Conservation (phyloP, 257 asterid genomes). For the Scutellaria barbata region DNA sequence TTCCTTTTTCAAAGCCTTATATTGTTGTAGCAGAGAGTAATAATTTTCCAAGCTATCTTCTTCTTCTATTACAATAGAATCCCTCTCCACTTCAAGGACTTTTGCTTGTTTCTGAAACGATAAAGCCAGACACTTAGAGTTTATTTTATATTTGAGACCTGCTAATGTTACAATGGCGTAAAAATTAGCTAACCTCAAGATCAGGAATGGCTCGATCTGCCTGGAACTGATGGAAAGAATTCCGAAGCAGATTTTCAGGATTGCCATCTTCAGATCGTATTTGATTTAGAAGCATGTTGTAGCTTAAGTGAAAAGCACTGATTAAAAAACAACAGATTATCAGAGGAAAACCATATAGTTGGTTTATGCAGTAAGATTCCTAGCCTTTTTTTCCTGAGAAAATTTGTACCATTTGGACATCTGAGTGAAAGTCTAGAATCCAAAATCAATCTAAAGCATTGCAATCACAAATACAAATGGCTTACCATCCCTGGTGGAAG, state of each 20-base stretch:
- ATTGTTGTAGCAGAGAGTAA: slow-evolving; percentile 83
- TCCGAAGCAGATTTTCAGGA: slow-evolving; percentile 92
- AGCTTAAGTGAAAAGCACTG: slow-evolving; percentile 99
- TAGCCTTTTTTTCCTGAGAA: not conserved
- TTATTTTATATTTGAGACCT: slow-evolving; percentile 12
- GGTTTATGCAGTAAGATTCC: slow-evolving; percentile 20
- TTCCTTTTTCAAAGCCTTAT: slow-evolving; percentile 74
- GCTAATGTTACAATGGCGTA: slow-evolving; percentile 18
- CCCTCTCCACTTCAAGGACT: slow-evolving; percentile 75
- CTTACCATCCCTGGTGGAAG: slow-evolving; percentile 16
- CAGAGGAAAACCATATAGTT: slow-evolving; percentile 6
- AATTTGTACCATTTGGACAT: slow-evolving; percentile 20
- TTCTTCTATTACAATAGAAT: slow-evolving; percentile 83
- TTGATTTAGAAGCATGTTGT: slow-evolving; percentile 96
- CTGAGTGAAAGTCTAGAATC: not conserved
- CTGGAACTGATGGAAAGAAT: slow-evolving; percentile 95
- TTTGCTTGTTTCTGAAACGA: slow-evolving; percentile 81
- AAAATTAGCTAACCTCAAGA: slow-evolving; percentile 68
- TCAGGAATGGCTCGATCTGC: slow-evolving; percentile 94
- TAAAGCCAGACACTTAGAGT: slow-evolving; percentile 29
- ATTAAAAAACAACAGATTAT: slow-evolving; percentile 36
- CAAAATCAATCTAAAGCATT: slow-evolving; percentile 21
- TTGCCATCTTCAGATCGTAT: slow-evolving; percentile 92
- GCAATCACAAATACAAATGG: slow-evolving; percentile 19
- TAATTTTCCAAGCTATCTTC: slow-evolving; percentile 88